These are phyloP conservation scores for Diversispora eburnea DNA, from an alignment of 192 early-diverging fungal genomes.

Conservation along the genomic window DNA sequence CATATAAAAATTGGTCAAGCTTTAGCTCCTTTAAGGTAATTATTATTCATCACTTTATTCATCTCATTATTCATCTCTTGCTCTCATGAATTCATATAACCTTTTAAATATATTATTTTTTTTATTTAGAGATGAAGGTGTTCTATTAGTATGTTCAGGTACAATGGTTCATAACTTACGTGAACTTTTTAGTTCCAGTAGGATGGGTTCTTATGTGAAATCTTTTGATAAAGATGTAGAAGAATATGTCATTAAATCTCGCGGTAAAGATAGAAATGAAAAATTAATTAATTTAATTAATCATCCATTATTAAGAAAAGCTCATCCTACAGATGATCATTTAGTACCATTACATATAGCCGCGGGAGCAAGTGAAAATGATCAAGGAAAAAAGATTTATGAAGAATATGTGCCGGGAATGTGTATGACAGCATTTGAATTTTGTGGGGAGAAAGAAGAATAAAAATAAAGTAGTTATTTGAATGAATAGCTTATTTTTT, in stretches of 20 bases:
- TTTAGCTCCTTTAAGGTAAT: conserved; percentile 45
- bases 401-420: conserved; percentile 36
- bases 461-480: no score
- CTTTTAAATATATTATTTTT: no score
- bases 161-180: conserved; percentile 64
- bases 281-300: background rate
- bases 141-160: conserved; percentile 65
- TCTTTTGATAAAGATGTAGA: conserved; percentile 60
- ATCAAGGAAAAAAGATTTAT: conserved; percentile 37
- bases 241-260: conserved; percentile 21
- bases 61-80: background rate
- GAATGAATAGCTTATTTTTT: no score
- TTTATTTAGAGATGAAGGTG: conserved; percentile 46
- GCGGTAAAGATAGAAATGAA: conserved; percentile 9
- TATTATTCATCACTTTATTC: background rate
- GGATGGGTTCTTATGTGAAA: conserved; percentile 48
- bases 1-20: conserved; percentile 55
- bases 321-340: conserved; percentile 68
- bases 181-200: conserved; percentile 38
- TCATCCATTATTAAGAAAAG: conserved; percentile 36
- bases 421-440: conserved; percentile 29
- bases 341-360: conserved; percentile 66
- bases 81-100: no score
- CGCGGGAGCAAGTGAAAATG: conserved; percentile 54
- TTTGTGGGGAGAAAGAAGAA: background rate